Evolutionary conservation across 2,329 filamentous ascomycete genomes (phyloP).

Genomic region (Penicillium sp.): DNA sequence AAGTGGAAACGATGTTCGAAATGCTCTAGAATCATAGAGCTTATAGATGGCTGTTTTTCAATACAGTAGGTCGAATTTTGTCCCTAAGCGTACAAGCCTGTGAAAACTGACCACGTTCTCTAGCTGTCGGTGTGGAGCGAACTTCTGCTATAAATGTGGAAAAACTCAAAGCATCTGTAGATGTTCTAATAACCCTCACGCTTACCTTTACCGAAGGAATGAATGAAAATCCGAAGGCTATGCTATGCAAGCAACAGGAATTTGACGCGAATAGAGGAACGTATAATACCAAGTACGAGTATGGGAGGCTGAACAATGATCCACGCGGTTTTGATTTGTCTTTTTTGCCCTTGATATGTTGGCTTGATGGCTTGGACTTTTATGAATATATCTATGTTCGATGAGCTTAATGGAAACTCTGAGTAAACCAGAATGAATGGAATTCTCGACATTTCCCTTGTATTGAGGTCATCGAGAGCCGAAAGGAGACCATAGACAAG

Average conservation of each 20-base stretch:
- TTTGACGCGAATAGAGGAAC: not conserved
- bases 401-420: not conserved
- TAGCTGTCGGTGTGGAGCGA: not conserved
- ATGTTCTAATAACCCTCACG: not conserved
- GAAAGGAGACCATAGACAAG: not conserved
- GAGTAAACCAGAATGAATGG: not conserved
- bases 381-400: not conserved
- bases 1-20: not conserved
- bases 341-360: not conserved
- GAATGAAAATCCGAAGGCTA: not conserved
- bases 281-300: not conserved
- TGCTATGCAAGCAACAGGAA: not conserved
- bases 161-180: not conserved
- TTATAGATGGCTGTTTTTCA: not conserved
- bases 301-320: not conserved
- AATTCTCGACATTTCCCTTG: not conserved
- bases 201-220: not conserved
- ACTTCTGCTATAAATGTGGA: not conserved
- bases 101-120: not conserved
- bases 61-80: not conserved
- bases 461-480: not conserved
- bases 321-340: not conserved
- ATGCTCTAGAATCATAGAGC: not conserved
- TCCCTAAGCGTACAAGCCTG: not conserved
- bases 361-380: not conserved